A percentile compares a stretch with the other conserved stretches of the same genome.
Evolutionary conservation across 768 basidiomycete genomes (phyloP).

Genomic region (Suillus bovinus): DNA sequence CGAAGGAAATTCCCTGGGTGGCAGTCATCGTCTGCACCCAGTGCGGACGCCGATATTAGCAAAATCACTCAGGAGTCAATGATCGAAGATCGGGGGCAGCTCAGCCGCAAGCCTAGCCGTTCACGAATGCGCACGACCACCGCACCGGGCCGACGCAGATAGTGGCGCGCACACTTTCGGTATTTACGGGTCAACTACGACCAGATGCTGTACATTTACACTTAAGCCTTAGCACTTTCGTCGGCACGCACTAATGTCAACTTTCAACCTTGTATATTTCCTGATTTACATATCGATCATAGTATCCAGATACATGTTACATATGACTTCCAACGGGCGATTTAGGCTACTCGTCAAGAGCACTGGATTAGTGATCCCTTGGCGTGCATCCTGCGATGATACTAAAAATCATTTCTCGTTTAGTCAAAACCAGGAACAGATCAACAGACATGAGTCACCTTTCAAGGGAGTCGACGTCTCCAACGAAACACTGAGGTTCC

Average conservation of each 20-base stretch:
- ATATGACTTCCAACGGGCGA: constrained; percentile 22
- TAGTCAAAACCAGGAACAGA: constrained; percentile 6
- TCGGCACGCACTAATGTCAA: not conserved
- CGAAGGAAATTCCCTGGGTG: constrained; percentile 74
- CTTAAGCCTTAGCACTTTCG: not conserved
- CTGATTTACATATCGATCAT: constrained; percentile 28
- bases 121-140: constrained; percentile 23
- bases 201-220: not conserved
- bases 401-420: not conserved
- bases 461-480: constrained; percentile 26
- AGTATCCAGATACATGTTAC: constrained; percentile 29
- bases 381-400: constrained; percentile 9
- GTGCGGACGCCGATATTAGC: constrained; percentile 24
- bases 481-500: constrained; percentile 18
- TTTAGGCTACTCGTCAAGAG: not conserved
- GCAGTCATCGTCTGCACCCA: constrained; percentile 37
- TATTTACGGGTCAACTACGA: not conserved
- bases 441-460: constrained; percentile 17
- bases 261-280: constrained; percentile 3
- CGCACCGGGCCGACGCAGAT: constrained; percentile 30
- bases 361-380: constrained; percentile 9
- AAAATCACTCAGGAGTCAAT: constrained; percentile 18
- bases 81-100: constrained; percentile 25
- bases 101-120: constrained; percentile 29
- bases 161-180: not conserved